Evolutionary conservation across 2,329 filamentous ascomycete genomes (phyloP).

Genomic region (Bipolaris zeicola): DNA sequence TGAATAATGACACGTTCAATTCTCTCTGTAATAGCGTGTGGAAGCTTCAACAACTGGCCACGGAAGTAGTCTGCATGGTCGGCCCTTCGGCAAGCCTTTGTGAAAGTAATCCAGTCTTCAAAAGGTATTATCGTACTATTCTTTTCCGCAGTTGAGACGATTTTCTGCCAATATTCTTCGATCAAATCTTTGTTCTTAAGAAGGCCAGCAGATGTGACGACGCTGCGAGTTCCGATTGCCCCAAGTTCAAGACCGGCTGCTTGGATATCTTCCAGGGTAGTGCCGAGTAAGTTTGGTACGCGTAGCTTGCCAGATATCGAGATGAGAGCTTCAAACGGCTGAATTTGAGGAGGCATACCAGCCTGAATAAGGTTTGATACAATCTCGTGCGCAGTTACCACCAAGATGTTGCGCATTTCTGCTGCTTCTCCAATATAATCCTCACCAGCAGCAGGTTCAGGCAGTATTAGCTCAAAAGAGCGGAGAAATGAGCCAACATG

Average conservation of each 20-base stretch:
- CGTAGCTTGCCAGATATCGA: constrained; percentile 36
- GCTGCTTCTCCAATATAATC: constrained; percentile 27
- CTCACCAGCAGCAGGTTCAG: constrained; percentile 20
- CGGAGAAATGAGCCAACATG: constrained; percentile 49
- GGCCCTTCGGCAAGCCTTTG: constrained; percentile 39
- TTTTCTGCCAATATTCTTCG: constrained; percentile 37
- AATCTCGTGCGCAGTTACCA: constrained; percentile 31
- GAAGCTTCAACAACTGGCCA: constrained; percentile 31
- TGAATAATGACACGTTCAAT: constrained; percentile 17
- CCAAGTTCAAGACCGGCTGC: constrained; percentile 26
- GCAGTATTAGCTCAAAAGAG: constrained; percentile 38
- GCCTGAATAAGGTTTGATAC: constrained; percentile 34
- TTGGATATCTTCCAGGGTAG: constrained; percentile 33
- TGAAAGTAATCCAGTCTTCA: constrained; percentile 43
- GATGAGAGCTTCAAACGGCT: constrained; percentile 37
- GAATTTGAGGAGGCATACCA: constrained; percentile 30
- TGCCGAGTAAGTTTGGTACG: constrained; percentile 31
- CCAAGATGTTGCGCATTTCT: constrained; percentile 30
- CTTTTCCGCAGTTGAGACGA: constrained; percentile 30
- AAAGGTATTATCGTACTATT: constrained; percentile 28
- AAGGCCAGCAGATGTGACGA: constrained; percentile 39
- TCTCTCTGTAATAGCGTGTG: constrained; percentile 29
- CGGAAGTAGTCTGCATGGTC: constrained; percentile 28
- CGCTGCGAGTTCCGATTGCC: constrained; percentile 26
- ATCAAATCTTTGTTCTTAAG: constrained; percentile 31